Evolutionary conservation across 2,329 filamentous ascomycete genomes (phyloP).

Genomic region (Cercospora sojina): DNA sequence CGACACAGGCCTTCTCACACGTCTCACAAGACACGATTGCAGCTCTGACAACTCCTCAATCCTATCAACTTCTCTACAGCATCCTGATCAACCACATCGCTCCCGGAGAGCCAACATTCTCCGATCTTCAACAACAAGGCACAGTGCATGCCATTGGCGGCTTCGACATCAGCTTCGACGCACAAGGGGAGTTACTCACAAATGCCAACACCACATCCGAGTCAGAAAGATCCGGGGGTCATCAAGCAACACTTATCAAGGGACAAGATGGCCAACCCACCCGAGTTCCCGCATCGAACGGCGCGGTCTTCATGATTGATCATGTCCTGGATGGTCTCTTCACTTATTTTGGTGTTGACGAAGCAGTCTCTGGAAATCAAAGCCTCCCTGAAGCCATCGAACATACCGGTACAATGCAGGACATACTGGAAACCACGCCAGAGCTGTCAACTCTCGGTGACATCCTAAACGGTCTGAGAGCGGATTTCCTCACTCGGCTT

Average conservation of each 20-base stretch:
- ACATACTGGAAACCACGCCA: constrained; percentile 6
- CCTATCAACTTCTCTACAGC: constrained; percentile 18
- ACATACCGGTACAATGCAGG: constrained; percentile 17
- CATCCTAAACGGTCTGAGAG: neutral
- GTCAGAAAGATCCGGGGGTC: constrained; percentile 1
- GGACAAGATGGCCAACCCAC: constrained; percentile 1
- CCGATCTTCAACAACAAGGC: neutral
- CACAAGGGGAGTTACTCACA: constrained; percentile 12
- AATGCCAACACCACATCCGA: constrained; percentile 12
- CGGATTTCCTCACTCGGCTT: constrained; percentile 18
- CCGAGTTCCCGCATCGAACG: constrained; percentile 18
- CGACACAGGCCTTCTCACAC: constrained; percentile 11
- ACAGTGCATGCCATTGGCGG: constrained; percentile 9
- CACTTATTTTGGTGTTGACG: constrained; percentile 20
- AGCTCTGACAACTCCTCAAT: constrained; percentile 7
- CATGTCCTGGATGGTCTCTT: constrained; percentile 11
- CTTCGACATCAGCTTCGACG: constrained; percentile 15
- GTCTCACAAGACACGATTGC: constrained; percentile 10
- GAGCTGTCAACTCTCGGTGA: constrained; percentile 12
- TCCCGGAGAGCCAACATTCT: constrained; percentile 7
- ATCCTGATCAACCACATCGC: constrained; percentile 21
- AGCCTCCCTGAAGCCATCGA: neutral
- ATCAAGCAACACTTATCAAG: constrained; percentile 14
- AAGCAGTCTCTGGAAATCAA: neutral
- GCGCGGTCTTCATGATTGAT: constrained; percentile 20